These are phyloP conservation scores for Dalechampia spathulata DNA, from an alignment of 441 rosid species.

Conservation along the genomic window DNA sequence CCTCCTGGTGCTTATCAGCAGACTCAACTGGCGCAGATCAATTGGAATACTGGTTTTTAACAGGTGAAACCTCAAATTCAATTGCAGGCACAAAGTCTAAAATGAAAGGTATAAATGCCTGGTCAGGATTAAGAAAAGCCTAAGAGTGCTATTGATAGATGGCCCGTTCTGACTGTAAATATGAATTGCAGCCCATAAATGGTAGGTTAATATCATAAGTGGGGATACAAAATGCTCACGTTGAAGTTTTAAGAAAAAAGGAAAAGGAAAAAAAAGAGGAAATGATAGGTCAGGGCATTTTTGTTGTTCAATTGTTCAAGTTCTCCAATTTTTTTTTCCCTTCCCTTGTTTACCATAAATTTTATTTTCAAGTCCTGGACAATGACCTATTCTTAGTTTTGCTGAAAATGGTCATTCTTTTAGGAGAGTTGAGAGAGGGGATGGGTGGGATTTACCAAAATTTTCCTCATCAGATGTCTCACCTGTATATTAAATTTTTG, in stretches of 20 bases:
- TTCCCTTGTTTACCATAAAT: slow-evolving; percentile 1
- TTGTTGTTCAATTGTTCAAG: background rate
- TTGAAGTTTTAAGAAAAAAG: slow-evolving; percentile 12
- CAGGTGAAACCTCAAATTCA: slow-evolving; percentile 12
- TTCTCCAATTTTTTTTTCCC: no score
- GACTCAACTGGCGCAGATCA: slow-evolving; percentile 47
- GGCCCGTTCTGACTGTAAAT: slow-evolving; percentile 66
- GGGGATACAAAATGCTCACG: slow-evolving; percentile 28
- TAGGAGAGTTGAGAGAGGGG: slow-evolving; percentile 20
- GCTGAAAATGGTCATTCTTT: slow-evolving; percentile 12
- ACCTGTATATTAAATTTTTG: slow-evolving; percentile 42
- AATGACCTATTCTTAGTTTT: background rate
- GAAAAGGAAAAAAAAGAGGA: no score
- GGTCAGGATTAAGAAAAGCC: slow-evolving; percentile 11
- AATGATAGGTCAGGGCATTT: slow-evolving; percentile 18
- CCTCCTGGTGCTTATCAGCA: slow-evolving; percentile 58
- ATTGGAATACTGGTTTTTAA: slow-evolving; percentile 53
- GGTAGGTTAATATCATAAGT: slow-evolving; percentile 26
- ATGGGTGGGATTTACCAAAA: slow-evolving; percentile 27
- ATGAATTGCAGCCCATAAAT: slow-evolving; percentile 32
- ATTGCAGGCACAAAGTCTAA: no score
- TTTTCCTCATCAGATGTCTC: slow-evolving; percentile 31
- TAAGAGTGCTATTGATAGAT: slow-evolving; percentile 14
- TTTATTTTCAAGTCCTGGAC: slow-evolving; percentile 13
- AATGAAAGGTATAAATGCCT: no score